Evolutionary conservation across 495 filamentous ascomycete species (phyloP), one percentile per base, ranked within the genome.

Genomic region (Penicillium waksmanii): DNA sequence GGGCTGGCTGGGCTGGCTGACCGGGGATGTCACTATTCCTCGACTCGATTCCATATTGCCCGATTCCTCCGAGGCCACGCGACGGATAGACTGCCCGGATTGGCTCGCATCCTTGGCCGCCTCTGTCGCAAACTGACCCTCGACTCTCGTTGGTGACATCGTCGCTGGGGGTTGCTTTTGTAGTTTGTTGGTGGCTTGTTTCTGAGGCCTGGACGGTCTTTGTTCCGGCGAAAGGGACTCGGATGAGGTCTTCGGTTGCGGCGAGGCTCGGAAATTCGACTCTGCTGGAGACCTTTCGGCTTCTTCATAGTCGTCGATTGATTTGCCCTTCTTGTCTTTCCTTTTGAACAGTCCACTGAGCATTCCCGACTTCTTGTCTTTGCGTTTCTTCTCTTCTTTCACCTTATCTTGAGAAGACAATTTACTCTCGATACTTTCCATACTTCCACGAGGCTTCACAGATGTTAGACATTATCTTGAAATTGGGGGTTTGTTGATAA

Each of bases 341-440:
- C 92, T 82, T 66, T 96, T 97, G 82, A 99, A 99, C 65, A 98
- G 82, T 42, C 92, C 93, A 65, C 92, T 92, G 50, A 99, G 86
- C 75, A 94, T 96, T 50, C 93, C 90, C 13, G 87, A 81, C 69
- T 95, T 96, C 79, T 96, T 96, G 57, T 97, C 90, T 66, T 94
- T 94, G 47, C 89, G 89, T 69, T 92, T 96, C 73, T 90, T 92
- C 51, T 92, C 89, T 56, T 96, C 90, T 69, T 87, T 89, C 36
- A 60, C 53, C 58, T 84, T 85, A 12, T 88, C 86, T 3, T 79
- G 70, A 21, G 77, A 78, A 44, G 65, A 72, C 46, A 74, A 58
- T 5, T 67, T 75, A 63, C 87, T 88, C n/a, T 84, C 82, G 21
- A 80, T 63, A 5, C 73, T 69, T 42, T 85, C 82, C 17, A 82